Percentiles rank a stretch among this genome's conserved stretches.
Evolutionary conservation across 2,329 filamentous ascomycete species (phyloP).

Genomic region (Hymenoscyphus albidus): DNA sequence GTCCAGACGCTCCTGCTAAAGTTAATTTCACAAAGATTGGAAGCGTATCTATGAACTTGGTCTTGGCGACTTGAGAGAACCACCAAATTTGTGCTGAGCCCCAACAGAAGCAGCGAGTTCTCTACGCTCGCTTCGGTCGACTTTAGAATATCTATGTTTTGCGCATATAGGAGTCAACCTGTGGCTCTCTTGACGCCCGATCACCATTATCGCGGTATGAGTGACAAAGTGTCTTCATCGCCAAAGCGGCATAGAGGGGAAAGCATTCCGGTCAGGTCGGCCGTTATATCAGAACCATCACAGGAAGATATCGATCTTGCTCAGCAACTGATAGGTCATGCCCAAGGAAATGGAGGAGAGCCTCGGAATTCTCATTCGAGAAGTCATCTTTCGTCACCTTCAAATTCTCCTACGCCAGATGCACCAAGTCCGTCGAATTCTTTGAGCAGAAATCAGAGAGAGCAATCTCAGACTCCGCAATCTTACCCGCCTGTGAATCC

Average conservation of each 20-base stretch:
- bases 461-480: conserved; percentile 16
- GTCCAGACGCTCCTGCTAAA: not conserved
- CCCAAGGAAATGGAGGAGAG: conserved; percentile 18
- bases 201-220: conserved; percentile 27
- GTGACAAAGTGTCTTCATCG: conserved; percentile 21
- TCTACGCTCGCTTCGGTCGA: not conserved
- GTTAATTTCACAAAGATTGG: not conserved
- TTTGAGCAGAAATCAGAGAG: conserved; percentile 22
- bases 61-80: not conserved
- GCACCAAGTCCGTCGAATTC: conserved; percentile 20
- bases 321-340: conserved; percentile 25
- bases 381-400: conserved; percentile 19
- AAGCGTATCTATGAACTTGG: not conserved
- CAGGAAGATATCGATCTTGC: conserved; percentile 29
- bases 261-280: conserved; percentile 22
- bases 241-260: conserved; percentile 23
- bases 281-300: conserved; percentile 22
- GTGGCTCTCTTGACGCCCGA: conserved; percentile 32
- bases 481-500: conserved; percentile 13
- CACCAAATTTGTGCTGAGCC: not conserved
- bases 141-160: conserved; percentile 25
- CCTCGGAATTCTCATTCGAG: conserved; percentile 10
- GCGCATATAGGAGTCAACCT: conserved; percentile 20
- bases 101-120: not conserved
- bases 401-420: conserved; percentile 19